Conservation (phyloP, 1,284 basidiomycete species). For the Stygiomarasmius scandens region DNA sequence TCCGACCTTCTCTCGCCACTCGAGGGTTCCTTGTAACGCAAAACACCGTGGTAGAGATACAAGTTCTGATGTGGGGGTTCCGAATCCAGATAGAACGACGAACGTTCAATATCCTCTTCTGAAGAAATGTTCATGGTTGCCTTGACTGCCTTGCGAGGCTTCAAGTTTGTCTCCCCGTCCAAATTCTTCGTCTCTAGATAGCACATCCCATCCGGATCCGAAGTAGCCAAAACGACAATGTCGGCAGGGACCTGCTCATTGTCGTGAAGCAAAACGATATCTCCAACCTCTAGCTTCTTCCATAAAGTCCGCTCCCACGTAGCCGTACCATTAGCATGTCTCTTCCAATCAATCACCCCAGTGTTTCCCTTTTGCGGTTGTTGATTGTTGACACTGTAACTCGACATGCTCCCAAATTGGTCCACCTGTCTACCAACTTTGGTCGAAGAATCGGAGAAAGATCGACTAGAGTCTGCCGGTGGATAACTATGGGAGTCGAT, state of each 20-base stretch:
- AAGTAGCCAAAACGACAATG: slow-evolving; percentile 87
- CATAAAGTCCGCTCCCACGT: slow-evolving; percentile 95
- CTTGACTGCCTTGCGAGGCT: slow-evolving; percentile 78
- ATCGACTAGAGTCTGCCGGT: slow-evolving; percentile 42
- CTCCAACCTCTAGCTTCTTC: slow-evolving; percentile 99
- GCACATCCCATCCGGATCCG: slow-evolving; percentile 83
- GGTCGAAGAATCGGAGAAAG: slow-evolving; percentile 34
- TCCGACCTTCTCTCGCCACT: slow-evolving; percentile 61
- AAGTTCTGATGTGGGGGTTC: slow-evolving; percentile 94
- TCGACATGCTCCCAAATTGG: slow-evolving; percentile 42
- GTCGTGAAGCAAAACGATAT: slow-evolving; percentile 87
- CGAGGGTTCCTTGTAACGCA: slow-evolving; percentile 68
- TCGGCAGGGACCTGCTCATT: slow-evolving; percentile 97
- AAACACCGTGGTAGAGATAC: slow-evolving; percentile 87
- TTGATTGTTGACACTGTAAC: slow-evolving; percentile 57
- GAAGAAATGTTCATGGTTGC: slow-evolving; percentile 79
- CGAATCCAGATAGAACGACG: slow-evolving; percentile 86
- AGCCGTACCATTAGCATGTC: slow-evolving; percentile 70
- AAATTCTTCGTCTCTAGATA: slow-evolving; percentile 95
- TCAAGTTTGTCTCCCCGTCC: slow-evolving; percentile 97
- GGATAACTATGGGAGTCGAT: slow-evolving; percentile 70
- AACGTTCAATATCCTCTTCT: slow-evolving; percentile 91
- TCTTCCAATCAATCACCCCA: slow-evolving; percentile 82
- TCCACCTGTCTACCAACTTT: slow-evolving; percentile 25
- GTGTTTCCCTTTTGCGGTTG: slow-evolving; percentile 41